Evolutionary conservation across 2,329 filamentous ascomycete species (phyloP), one percentile per base, ranked within the genome.

Genomic region (Monilinia laxa): DNA sequence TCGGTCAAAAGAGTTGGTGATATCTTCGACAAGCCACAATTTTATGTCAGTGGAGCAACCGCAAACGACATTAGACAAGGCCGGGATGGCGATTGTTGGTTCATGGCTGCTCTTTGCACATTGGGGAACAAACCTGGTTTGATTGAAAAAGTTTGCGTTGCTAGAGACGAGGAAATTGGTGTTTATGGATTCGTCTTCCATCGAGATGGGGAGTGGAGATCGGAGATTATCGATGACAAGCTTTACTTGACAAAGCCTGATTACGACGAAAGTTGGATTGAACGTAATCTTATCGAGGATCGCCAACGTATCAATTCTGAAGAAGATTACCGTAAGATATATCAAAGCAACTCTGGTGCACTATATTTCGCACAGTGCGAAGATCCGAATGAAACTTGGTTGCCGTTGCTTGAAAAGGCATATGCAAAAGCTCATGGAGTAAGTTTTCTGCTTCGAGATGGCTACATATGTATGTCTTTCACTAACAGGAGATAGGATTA

Each of bases 101-200:
- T 95, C 66, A 87, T 96, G 80, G 90, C 92, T 9, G 90, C 90
- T 0, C 78, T 96, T 59, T 91, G 89, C 69, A 92, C 91, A 0
- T 82, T 96, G 70, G 89, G 69, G 64, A 79, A 83, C 73, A 80
- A 79, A 71, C 56, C 58, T 10, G 67, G 81, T 0, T 72, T 79
- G 25, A 79, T 83, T 65, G 82, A 84, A 76, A 81, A 69, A 82
- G 73, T 78, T 81, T 70, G 65, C 49, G 71, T 73, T 4, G 71
- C 72, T 12, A 68, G 72, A 55, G 69, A 74, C 60, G 72, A 84
- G 78, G 81, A 84, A 67, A 87, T 94, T 64, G 92, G 92, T 20
- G 92, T 96, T 3, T 96, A 96, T 73, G 92, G 92, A 1, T 96
- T 96, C 72, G 91, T 96, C 53, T 95, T 96, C 75, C 90, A 90